phyloP scores from a whole-genome alignment of 2,329 filamentous ascomycete genomes.

The Nothomitra cinnamomea region DNA sequence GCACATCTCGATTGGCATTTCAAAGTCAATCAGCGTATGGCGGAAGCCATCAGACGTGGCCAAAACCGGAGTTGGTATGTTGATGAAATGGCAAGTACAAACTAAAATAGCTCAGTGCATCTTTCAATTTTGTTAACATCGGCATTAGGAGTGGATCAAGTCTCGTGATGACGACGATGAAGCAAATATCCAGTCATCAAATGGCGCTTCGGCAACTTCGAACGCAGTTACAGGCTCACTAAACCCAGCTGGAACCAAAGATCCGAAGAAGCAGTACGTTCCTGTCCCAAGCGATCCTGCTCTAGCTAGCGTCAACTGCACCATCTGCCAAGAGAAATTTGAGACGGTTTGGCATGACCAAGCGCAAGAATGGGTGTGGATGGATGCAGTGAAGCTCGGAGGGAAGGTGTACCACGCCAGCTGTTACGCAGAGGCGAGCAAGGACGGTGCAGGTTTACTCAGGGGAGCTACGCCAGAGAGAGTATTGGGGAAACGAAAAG shows the following conservation, averaged over 20 bases:
- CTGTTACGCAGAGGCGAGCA: slow-evolving; percentile 70
- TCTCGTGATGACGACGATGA: slow-evolving; percentile 66
- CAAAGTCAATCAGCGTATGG: slow-evolving; percentile 74
- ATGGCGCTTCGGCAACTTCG: slow-evolving; percentile 22
- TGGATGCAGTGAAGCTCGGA: slow-evolving; percentile 66
- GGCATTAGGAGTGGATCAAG: slow-evolving; percentile 65
- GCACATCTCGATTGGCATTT: slow-evolving; percentile 98
- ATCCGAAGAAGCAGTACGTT: slow-evolving; percentile 53
- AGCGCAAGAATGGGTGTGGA: slow-evolving; percentile 93
- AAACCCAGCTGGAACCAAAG: slow-evolving; percentile 29
- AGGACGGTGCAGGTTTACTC: slow-evolving; percentile 33
- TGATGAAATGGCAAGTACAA: slow-evolving; percentile 53
- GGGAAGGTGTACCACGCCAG: slow-evolving; percentile 75
- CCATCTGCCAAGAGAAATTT: slow-evolving; percentile 91
- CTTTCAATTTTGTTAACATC: slow-evolving; percentile 13
- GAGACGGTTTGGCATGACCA: slow-evolving; percentile 85
- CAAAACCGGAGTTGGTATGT: slow-evolving; percentile 93
- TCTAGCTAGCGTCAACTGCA: slow-evolving; percentile 62
- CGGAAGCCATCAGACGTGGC: slow-evolving; percentile 68
- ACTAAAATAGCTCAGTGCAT: no score
- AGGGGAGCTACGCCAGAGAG: slow-evolving; percentile 32
- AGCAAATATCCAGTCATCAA: slow-evolving; percentile 26
- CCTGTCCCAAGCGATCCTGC: slow-evolving; percentile 65
- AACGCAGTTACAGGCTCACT: slow-evolving; percentile 17
- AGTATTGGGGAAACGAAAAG: slow-evolving; percentile 57